Evolutionary conservation across 208 protist species (phyloP), one percentile per base, ranked within the genome.

Genomic region (Zelonia costaricensis): DNA sequence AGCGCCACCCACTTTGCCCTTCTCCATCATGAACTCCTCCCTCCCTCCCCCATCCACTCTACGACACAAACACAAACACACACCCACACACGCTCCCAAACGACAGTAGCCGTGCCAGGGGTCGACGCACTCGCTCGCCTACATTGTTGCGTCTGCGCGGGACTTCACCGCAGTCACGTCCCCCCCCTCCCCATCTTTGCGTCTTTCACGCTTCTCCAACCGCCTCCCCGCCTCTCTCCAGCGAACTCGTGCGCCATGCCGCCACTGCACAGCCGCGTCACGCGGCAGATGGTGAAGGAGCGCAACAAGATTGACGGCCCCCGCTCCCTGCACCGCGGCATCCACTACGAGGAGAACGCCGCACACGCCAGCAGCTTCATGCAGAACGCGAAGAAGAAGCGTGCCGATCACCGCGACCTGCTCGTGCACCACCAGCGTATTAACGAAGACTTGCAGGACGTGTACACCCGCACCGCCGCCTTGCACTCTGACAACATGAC

Each of bases 341-440:
- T 94, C 68, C 88, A 94, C 70, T 84, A 84, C 51, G 45, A 84
- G 25, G 74, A 82, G n/a, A 87, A 88, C 48, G 64, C 65, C 15
- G 40, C 54, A 2, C 66, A 79, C 38, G 69, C 78, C 25, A 25
- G 23, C 22, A 60, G 67, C 2, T 94, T 75, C 76, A 84, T 79
- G 69, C 65, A 61, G 31, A 76, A 86, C 59, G 25, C 18, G 1
- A 35, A 20, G 18, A 84, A 80, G 36, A 61, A 68, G 53, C 74
- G 77, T 7, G 47, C 69, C 8, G 81, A 91, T 51, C 85, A 86
- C 70, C 69, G 77, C 44, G 88, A 92, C 35, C 76, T 94, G 23
- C 85, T 94, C 44, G 88, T 94, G 4, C 88, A 94, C 62, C 88
- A 94, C 28, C 88, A 94, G 66, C 88, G 89, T 57, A 86, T 94